Evolutionary conservation across 2,329 filamentous ascomycete species (phyloP), one percentile per base, ranked within the genome.

Genomic region (Talaromyces verruculosus): DNA sequence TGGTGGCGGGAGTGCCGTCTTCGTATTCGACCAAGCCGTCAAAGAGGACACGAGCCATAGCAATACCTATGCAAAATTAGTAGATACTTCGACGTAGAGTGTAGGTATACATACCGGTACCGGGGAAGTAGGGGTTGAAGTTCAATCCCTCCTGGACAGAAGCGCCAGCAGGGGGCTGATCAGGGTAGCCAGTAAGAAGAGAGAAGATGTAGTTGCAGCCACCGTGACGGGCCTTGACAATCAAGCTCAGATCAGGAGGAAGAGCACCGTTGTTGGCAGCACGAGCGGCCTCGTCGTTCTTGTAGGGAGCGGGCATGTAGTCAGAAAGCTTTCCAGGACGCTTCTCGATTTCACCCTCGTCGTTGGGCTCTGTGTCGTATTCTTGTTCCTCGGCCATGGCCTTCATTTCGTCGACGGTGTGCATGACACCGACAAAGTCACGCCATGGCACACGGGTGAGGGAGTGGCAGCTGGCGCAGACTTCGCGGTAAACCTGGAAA

Each of bases 101-200:
- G 1, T 37, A 7, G 19, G 22, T 8, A 28, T 59, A 71, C 77
- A 61, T 78, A 84, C 94, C 94, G 73, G 95, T 98, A 78, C 95
- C 95, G 66, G 95, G 95, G 89, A 99, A 99, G 87, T 97, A 99
- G 68, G 95, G 95, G 88, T 99, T 99, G 89, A 99, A 99, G 89
- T 98, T 97, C 82, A 99, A 89, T 76, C 95, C 95, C 68, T 89
- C 88, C 74, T 89, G 89, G 67, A 99, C 90, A 74, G 87, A 84
- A 69, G 91, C 93, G 78, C 95, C 95, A 61, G 95, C 92, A 63
- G 95, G 95, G 67, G 92, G 87, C 83, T 99, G 95, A 73, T 99
- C 95, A 68, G 95, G 95, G 83, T 99, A 99, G 73, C 95, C 95
- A 65, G 95, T 99, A 77, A 99, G 84, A 80, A 99, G 86, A 80